Evolutionary conservation across 345 rosid genomes (phyloP), one percentile per base, ranked within the genome.

Genomic region (Kernera saxatilis): DNA sequence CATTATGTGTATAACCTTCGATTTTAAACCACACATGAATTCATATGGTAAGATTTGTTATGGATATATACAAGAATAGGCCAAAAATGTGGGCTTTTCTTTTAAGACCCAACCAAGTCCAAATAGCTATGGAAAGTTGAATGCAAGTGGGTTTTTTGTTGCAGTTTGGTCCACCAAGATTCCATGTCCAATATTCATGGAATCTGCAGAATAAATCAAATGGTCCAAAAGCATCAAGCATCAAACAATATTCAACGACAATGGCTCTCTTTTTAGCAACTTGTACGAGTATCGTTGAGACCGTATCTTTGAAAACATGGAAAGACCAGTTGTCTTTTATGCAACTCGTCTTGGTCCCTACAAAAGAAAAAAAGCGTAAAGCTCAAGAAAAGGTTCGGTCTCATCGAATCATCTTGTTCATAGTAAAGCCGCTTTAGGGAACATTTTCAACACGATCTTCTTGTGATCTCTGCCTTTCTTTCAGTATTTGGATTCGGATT

Each of bases 221-320:
- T 69, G 79, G 75, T 75, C 79, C 79, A 62, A 69, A 69, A 74
- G 63, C 52, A 35, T 62, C 15, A 18, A 66, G 67, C 61, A 67
- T 66, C 40, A 40, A 33, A 15, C 68, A 51, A 51, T 26, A 15
- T 52, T 62, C 50, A 53, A 25, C 55, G 27, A 29, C 78, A 41
- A 40, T 8, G 41, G 12, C 56, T 33, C 58, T 55, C 60, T 43
- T 54, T 52, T 36, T 5, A 32, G 56, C 79, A 75, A 75, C 65
- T 75, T 9, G 74, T 45, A 36, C 2, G 45, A 59, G 61, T 19
- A 62, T 62, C 74, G 8, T 75, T 44, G 35, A 53, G 14, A 69
- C 58, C 70, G 74, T 19, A 75, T 75, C 70, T 45, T 61, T 75
- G 74, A 10, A 61, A 64, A 17, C 35, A 33, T 23, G 49, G 30